A percentile compares a stretch with the other conserved stretches of the same genome.
These are phyloP conservation scores for Ganoderma resinaceum DNA, from an alignment of 1,284 basidiomycete genomes.

Conservation along the genomic window DNA sequence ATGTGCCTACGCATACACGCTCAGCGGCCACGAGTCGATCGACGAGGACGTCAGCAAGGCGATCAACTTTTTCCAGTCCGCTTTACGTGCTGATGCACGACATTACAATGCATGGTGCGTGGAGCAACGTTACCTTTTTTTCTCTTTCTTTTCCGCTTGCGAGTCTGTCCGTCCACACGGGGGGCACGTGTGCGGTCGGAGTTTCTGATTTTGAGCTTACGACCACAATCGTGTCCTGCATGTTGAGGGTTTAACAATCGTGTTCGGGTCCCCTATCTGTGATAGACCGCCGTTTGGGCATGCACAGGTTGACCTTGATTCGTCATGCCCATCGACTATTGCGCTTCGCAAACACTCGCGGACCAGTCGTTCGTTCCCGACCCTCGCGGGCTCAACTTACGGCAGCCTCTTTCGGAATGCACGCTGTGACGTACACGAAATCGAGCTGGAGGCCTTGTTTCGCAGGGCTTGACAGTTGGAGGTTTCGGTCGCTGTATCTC, in stretches of 20 bases:
- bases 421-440: neutral
- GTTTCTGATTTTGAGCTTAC: constrained; percentile 1
- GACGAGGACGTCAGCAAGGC: constrained; percentile 94
- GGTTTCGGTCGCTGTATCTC: neutral
- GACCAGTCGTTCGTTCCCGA: neutral
- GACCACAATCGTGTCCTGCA: neutral
- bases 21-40: constrained; percentile 94
- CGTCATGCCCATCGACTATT: neutral
- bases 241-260: neutral
- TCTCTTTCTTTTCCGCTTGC: neutral
- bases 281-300: neutral
- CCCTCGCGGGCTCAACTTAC: neutral
- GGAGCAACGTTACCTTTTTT: constrained; percentile 13
- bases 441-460: neutral
- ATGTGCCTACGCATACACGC: constrained; percentile 91
- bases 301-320: neutral
- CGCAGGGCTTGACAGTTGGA: neutral
- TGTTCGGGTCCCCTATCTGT: neutral
- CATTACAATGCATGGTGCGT: constrained; percentile 96
- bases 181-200: constrained; percentile 2
- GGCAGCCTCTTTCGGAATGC: neutral
- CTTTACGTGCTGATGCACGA: constrained; percentile 85
- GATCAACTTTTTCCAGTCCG: constrained; percentile 88
- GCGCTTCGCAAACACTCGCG: neutral
- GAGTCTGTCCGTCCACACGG: constrained; percentile 9